Evolutionary conservation across 1,284 basidiomycete genomes (phyloP).

Genomic region (Pseudozyma pruni): DNA sequence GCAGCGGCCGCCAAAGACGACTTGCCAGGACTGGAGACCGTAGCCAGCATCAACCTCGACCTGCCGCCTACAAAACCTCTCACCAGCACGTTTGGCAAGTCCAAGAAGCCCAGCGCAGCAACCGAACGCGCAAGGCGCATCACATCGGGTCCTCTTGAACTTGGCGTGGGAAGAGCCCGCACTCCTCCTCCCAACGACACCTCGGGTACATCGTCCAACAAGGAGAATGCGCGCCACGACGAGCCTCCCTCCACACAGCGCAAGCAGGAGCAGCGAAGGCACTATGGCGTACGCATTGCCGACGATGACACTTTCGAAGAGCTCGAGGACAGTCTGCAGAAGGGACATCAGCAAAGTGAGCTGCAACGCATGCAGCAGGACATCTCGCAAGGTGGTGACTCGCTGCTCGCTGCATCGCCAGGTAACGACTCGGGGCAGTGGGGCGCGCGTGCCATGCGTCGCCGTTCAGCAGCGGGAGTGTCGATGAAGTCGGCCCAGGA

Average conservation of each 20-base stretch:
- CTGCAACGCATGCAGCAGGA: conserved; percentile 50
- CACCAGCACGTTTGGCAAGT: conserved; percentile 31
- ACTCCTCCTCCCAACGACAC: conserved; percentile 39
- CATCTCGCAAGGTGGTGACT: conserved; percentile 49
- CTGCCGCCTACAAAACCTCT: conserved; percentile 30
- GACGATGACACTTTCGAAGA: conserved; percentile 52
- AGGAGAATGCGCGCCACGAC: conserved; percentile 25
- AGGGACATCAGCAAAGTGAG: conserved; percentile 40
- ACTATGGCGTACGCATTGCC: conserved; percentile 50
- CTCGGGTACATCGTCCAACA: conserved; percentile 28
- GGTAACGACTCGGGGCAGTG: conserved; percentile 53
- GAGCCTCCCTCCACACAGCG: conserved; percentile 49
- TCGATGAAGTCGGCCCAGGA: conserved; percentile 64
- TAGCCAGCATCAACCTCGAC: conserved; percentile 45
- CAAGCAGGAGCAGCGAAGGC: conserved; percentile 47
- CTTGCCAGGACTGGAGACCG: conserved; percentile 45
- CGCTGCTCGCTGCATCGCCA: conserved; percentile 32
- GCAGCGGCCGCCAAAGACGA: conserved; percentile 36
- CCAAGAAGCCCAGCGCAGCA: conserved; percentile 35
- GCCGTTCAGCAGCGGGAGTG: conserved; percentile 57
- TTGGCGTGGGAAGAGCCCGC: conserved; percentile 21
- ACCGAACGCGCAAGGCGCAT: conserved; percentile 32
- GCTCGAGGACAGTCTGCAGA: conserved; percentile 51
- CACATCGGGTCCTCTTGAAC: conserved; percentile 38
- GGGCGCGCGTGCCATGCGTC: conserved; percentile 57